Base-by-base conservation (phyloP, 352 stramenopile genomes). In the Phytophthora multivora region DNA sequence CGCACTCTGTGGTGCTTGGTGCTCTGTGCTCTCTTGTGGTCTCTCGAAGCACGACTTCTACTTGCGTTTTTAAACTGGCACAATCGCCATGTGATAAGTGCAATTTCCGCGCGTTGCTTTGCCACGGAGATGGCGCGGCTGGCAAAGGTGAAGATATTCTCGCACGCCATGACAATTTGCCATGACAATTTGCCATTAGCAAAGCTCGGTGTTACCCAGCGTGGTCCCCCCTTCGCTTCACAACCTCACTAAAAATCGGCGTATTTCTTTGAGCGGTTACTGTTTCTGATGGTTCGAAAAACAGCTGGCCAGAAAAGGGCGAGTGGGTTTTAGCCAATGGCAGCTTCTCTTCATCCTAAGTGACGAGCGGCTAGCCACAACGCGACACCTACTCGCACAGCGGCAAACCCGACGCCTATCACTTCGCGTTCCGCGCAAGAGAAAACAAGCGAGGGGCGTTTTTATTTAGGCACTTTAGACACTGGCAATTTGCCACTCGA, bases 251-350 rank as follows among this genome's bases (percentile, higher is more conserved):
- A 31, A 42, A 46, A 33, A 33, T 33, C 45, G 21, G 19, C 43
- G 31, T 12, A 12, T 61, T 66, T 66, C 25, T 66, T 54, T 66
- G 42, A 59, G 45, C 16, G 31, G 35, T 46, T 39, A 69, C 49
- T 15, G 16, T 59, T 59, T 40, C 28, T 61, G 59, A 61, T 41
- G 51, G 52, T 63, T 69, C 52, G 23, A 63, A 69, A 69, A 69
- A 63, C 46, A 69, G 36, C 45, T 69, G 50, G 46, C 23, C 46
- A 46, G 18, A 43, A 31, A 30, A 31, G n/a, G 15, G 5, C 43
- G 49, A 36, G 19, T 9, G 28, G 28, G 5, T 64, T 60, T 65
- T 28, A 33, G n/a, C 59, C 59, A 54, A 67, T 63, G n/a, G 36
- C n/a, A 28, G 1, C 6, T 6, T 13, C 8, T 46, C 13, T 51